Base-by-base conservation (phyloP, 192 early-diverging fungal species). In the Rhizophagus clarus region DNA sequence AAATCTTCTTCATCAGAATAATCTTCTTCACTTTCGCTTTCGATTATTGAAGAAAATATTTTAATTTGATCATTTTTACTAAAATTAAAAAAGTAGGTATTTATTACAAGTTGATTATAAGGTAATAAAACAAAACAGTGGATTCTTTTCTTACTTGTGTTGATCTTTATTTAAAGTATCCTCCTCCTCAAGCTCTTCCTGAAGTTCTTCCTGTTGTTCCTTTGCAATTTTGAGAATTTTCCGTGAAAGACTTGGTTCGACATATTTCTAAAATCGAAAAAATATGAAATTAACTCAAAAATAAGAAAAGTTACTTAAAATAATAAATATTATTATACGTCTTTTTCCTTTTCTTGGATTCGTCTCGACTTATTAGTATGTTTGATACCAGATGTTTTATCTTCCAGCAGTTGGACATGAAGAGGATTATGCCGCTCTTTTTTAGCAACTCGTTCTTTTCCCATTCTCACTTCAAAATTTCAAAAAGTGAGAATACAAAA, bases 181-280 rank as follows among this genome's bases (percentile, higher is more conserved):
- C 81, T 92, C 88, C 15, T 72, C 87, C 66, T 91, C 91, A 7
- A 97, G 83, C 83, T 99, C 96, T 42, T 94, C 91, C 86, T 98
- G 97, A 7, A 97, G 83, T 83, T 99, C 96, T 42, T 94, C 91
- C 86, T 98, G 97, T 87, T 99, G 97, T 81, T 95, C 89, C 81
- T 90, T 88, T 42, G 95, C 96, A 77, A 99, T 92, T 82, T 91
- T 82, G 76, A 99, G 82, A 87, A 98, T 96, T 78, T 95, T 95
- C 84, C 89, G 89, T 14, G 97, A 97, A 42, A 95, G 93, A 81
- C 95, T 97, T 68, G 92, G 89, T 81, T 98, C 97, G n/a, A 98
- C 88, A 72, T 86, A 92, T 85, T 86, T 86, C 90, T 91, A 82
- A 40, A 79, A n/a, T n/a, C n/a, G n/a, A n/a, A n/a, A n/a, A n/a